Percentiles rank a stretch among this genome's conserved stretches.
Evolutionary conservation across 108 stramenopile species (phyloP).

Genomic region (Poteriospumella lacustris): DNA sequence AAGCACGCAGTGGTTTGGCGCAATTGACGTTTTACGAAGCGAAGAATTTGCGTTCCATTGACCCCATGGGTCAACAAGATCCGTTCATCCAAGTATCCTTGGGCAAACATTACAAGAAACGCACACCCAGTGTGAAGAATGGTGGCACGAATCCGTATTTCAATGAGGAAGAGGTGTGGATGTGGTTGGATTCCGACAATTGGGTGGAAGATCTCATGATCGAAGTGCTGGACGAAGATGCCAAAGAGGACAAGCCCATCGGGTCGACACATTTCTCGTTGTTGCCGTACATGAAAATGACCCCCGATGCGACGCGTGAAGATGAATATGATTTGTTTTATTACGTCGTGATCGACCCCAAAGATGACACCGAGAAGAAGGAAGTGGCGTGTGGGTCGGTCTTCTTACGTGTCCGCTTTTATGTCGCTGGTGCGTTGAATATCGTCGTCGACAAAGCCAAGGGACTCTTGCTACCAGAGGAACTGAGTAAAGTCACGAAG

Average conservation of each 20-base stretch:
- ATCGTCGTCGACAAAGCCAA: not conserved
- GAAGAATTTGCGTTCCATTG: constrained; percentile 40
- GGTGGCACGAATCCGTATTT: constrained; percentile 56
- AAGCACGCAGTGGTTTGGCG: constrained; percentile 57
- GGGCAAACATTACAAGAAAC: constrained; percentile 45
- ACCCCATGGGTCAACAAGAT: constrained; percentile 46
- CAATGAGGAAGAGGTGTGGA: constrained; percentile 49
- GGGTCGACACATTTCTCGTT: constrained; percentile 36
- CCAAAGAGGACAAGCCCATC: constrained; percentile 48
- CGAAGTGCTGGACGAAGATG: constrained; percentile 49
- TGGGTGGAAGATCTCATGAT: constrained; percentile 48
- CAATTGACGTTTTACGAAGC: constrained; percentile 53
- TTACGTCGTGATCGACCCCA: not conserved
- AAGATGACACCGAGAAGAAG: constrained; percentile 35
- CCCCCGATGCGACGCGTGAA: constrained; percentile 31
- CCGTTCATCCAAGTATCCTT: constrained; percentile 53
- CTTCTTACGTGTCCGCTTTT: not conserved
- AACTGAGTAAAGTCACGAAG: not conserved
- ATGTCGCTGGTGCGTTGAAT: not conserved
- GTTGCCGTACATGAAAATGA: constrained; percentile 48
- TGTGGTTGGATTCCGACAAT: constrained; percentile 51
- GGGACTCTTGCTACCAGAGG: not conserved
- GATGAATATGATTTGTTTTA: constrained; percentile 39
- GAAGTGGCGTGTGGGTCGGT: not conserved
- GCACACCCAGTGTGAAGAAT: constrained; percentile 38